Conservation (phyloP, 768 basidiomycete genomes). For the Boletus rubescentipes region DNA sequence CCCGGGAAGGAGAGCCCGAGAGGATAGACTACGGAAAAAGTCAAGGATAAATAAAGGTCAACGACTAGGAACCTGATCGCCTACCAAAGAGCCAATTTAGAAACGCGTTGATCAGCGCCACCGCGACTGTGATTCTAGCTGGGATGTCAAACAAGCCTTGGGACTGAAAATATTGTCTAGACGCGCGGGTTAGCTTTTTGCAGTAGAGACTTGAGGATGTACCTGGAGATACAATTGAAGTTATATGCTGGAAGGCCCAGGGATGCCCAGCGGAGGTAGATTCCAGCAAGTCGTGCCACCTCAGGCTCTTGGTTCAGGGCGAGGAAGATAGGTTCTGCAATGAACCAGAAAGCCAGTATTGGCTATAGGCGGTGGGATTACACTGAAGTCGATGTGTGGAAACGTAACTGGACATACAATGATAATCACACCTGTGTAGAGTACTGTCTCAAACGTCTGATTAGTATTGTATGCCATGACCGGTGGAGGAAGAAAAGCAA, state of each 20-base stretch:
- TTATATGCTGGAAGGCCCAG: constrained; percentile 78
- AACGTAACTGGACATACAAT: constrained; percentile 46
- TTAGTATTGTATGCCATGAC: constrained; percentile 3
- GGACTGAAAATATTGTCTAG: constrained; percentile 63
- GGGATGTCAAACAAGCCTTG: constrained; percentile 86
- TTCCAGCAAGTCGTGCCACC: constrained; percentile 71
- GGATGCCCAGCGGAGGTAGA: constrained; percentile 75
- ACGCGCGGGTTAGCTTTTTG: background rate
- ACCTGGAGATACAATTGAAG: constrained; percentile 57
- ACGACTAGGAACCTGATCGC: constrained; percentile 6
- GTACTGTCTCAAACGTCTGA: constrained; percentile 38
- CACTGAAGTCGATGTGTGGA: background rate
- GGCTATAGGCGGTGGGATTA: constrained; percentile 31
- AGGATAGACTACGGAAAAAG: constrained; percentile 33
- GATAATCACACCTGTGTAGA: constrained; percentile 57
- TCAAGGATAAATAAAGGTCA: constrained; percentile 1
- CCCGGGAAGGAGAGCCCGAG: constrained; percentile 88
- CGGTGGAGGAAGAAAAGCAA: constrained; percentile 24
- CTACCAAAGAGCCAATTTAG: constrained; percentile 84
- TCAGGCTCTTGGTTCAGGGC: constrained; percentile 78
- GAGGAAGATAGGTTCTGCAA: constrained; percentile 76
- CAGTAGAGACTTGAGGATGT: background rate
- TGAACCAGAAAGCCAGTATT: constrained; percentile 75
- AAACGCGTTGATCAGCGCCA: constrained; percentile 83
- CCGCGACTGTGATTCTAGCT: constrained; percentile 75